Percentiles rank a stretch among this genome's conserved stretches.
These are phyloP conservation scores for Aspergillus viridinutans DNA, from an alignment of 2,329 filamentous ascomycete species.

Conservation along the genomic window DNA sequence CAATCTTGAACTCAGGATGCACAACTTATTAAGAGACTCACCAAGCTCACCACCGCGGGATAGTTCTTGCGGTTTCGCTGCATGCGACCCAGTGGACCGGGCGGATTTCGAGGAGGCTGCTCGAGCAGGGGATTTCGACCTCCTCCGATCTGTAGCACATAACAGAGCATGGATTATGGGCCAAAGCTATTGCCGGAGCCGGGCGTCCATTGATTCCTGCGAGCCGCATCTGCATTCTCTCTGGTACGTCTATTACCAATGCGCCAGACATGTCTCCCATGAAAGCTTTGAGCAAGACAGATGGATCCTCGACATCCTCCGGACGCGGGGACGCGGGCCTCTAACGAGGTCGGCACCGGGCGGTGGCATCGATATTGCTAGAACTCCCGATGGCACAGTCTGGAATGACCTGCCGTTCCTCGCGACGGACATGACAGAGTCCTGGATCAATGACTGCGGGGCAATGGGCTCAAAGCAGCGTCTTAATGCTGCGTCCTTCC, in stretches of 20 bases:
- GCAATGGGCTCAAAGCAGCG: conserved; percentile 15
- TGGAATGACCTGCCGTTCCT: conserved; percentile 24
- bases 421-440: conserved; percentile 18
- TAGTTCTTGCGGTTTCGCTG: background rate
- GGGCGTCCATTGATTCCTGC: background rate
- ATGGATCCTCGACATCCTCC: conserved; percentile 21
- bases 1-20: background rate
- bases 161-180: background rate
- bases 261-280: conserved; percentile 9
- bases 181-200: background rate
- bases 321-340: conserved; percentile 12
- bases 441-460: conserved; percentile 13
- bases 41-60: background rate
- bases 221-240: conserved; percentile 10
- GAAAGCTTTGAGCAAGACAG: conserved; percentile 17
- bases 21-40: background rate
- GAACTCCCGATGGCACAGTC: conserved; percentile 19
- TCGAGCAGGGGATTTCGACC: background rate
- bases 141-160: conserved; percentile 3
- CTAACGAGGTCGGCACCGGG: conserved; percentile 11
- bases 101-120: background rate
- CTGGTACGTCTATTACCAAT: conserved; percentile 22
- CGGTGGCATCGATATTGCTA: conserved; percentile 18
- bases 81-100: background rate
- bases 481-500: conserved; percentile 17